These are phyloP conservation scores for Amphicarpaea edgeworthii DNA, from an alignment of 306 rosid genomes.

Conservation along the genomic window DNA sequence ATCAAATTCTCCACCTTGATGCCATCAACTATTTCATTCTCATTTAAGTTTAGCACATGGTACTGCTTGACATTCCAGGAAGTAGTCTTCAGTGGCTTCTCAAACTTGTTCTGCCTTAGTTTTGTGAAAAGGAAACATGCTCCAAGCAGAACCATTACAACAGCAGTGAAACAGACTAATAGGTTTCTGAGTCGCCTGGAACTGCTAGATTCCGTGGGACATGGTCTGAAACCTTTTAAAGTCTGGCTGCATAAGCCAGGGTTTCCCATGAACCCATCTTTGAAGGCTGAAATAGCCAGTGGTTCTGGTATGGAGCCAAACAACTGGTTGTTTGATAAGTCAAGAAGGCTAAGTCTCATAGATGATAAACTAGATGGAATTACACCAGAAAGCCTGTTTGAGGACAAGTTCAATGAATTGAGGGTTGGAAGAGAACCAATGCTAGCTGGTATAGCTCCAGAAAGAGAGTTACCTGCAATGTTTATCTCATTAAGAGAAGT, in stretches of 20 bases:
- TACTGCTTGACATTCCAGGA: constrained; percentile 83
- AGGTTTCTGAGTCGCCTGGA: constrained; percentile 47
- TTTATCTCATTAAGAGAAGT: constrained; percentile 60
- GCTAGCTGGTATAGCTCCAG: constrained; percentile 66
- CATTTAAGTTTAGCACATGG: constrained; percentile 69
- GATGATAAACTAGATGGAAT: constrained; percentile 70
- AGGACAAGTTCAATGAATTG: constrained; percentile 82
- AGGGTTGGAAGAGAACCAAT: constrained; percentile 72
- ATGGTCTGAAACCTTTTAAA: constrained; percentile 51
- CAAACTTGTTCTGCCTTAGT: constrained; percentile 53
- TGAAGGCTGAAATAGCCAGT: constrained; percentile 65
- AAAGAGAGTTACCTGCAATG: constrained; percentile 67
- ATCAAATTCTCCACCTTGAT: constrained; percentile 70
- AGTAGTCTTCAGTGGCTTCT: constrained; percentile 51
- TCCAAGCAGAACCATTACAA: constrained; percentile 53
- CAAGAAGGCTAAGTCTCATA: constrained; percentile 75
- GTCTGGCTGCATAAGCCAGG: constrained; percentile 79
- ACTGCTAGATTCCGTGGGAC: constrained; percentile 52
- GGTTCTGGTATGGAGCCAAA: constrained; percentile 72
- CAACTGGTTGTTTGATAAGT: constrained; percentile 71
- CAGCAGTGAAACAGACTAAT: constrained; percentile 60
- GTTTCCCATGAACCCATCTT: constrained; percentile 70
- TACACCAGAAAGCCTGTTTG: constrained; percentile 69
- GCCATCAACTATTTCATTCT: constrained; percentile 68
- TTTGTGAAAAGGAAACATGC: constrained; percentile 54